Evolutionary conservation across 2,329 filamentous ascomycete genomes (phyloP).

Genomic region (Coniochaeta hoffmannii): DNA sequence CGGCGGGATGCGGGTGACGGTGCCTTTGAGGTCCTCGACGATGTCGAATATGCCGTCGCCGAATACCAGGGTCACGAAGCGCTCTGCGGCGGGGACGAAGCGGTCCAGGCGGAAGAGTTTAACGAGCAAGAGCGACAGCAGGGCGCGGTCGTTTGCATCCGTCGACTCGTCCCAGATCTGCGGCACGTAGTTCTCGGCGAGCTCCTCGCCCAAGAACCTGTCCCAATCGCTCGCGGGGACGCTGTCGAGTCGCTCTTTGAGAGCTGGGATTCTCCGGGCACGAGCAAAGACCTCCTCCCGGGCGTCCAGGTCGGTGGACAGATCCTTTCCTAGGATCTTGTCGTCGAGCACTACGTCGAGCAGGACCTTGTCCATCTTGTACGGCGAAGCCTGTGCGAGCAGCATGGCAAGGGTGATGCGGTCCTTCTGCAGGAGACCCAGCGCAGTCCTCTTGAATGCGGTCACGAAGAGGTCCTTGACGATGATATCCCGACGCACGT

Average conservation of each 20-base stretch:
- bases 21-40: constrained; percentile 76
- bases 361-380: constrained; percentile 84
- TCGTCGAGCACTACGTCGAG: constrained; percentile 83
- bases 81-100: constrained; percentile 86
- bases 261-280: constrained; percentile 60
- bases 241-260: constrained; percentile 65
- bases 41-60: constrained; percentile 75
- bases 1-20: constrained; percentile 76
- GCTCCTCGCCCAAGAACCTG: constrained; percentile 74
- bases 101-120: constrained; percentile 94
- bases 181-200: constrained; percentile 79
- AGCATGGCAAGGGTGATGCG: constrained; percentile 91
- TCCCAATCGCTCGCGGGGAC: constrained; percentile 64
- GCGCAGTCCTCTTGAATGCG: constrained; percentile 86
- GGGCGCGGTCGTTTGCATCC: constrained; percentile 63
- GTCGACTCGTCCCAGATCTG: constrained; percentile 60
- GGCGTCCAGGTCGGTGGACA: constrained; percentile 60
- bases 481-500: constrained; percentile 78
- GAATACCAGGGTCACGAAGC: constrained; percentile 83
- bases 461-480: constrained; percentile 86
- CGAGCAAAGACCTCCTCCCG: constrained; percentile 62
- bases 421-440: constrained; percentile 88
- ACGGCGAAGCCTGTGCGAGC: constrained; percentile 90
- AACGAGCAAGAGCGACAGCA: constrained; percentile 79
- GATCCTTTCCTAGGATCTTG: constrained; percentile 65